These are phyloP conservation scores for Colletotrichum sidae DNA, from an alignment of 2,329 filamentous ascomycete species.

Conservation along the genomic window DNA sequence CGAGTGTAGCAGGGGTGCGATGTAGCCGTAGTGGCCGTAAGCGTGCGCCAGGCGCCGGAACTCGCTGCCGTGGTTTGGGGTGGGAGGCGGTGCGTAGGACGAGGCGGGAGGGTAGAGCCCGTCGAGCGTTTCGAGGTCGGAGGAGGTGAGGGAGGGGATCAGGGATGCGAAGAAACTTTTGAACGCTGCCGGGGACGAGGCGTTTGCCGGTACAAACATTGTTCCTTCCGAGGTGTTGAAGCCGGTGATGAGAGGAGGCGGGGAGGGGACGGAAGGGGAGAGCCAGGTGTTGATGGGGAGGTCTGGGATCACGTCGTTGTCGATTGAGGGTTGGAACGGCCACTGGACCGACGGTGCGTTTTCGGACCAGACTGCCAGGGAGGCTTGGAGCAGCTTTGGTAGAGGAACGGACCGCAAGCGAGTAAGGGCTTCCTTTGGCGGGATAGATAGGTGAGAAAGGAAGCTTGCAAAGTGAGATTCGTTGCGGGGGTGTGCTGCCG, in stretches of 20 bases:
- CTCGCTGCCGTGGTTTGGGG: constrained; percentile 58
- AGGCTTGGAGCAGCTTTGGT: constrained; percentile 52
- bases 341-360: constrained; percentile 61
- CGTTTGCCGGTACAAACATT: constrained; percentile 67
- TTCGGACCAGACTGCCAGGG: constrained; percentile 55
- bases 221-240: constrained; percentile 79
- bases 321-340: constrained; percentile 78
- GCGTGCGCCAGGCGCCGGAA: constrained; percentile 69
- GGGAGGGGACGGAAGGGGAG: constrained; percentile 61
- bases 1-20: constrained; percentile 72
- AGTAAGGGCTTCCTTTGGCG: constrained; percentile 62
- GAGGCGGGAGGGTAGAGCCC: constrained; percentile 66
- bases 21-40: constrained; percentile 74
- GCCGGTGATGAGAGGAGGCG: constrained; percentile 72
- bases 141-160: constrained; percentile 65
- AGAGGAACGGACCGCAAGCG: constrained; percentile 60
- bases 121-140: constrained; percentile 67
- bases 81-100: constrained; percentile 28
- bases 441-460: constrained; percentile 62
- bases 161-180: constrained; percentile 71
- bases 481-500: constrained; percentile 66
- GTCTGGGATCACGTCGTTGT: constrained; percentile 64
- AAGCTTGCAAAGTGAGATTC: constrained; percentile 67
- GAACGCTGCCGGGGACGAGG: constrained; percentile 51
- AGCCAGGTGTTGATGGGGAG: constrained; percentile 71